Evolutionary conservation across 805 yeast genomes (phyloP), one percentile per base, ranked within the genome.

Genomic region (Torulaspora franciscae): DNA sequence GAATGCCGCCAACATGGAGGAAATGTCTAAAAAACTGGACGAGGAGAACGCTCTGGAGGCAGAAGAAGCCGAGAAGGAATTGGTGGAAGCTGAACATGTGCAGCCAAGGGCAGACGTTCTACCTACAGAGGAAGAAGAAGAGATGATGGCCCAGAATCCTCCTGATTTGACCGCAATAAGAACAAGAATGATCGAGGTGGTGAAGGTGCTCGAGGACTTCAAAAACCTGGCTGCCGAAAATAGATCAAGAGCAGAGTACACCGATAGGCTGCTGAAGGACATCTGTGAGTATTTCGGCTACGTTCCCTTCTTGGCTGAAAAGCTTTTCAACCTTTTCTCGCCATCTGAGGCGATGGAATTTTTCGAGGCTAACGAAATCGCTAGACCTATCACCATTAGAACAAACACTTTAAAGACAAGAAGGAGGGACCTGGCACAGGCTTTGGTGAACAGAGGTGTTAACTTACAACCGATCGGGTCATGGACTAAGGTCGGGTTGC

Each of bases 401-500:
- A 90, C 99, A n/a, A 93, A 93, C 68, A 93, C 99, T 13, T 74
- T 93, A 53, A 86, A 84, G 61, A 85, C 98, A 4, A 83, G 96
- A 70, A 84, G 99, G 65, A 80, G 99, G 66, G 97, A 93, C 59
- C 76, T 93, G 56, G 97, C 96, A 2, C 98, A 93, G 68, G 80
- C 93, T 11, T 76, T 93, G 51, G 95, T 91, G 45, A 91, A 91
- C 68, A 81, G 96, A 61, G 99, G 99, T 65, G 99, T 91, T 50
- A 93, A 93, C 64, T 74, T 93, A 57, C 97, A 93, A 69, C 98
- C 98, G 36, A 88, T 93, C 57, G 98, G 98, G 40, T 72, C 85
- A 33, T 93, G 99, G 99, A 89, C 98, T 19, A 93, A 93, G 68
- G 98, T 93, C 41, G 99, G 99, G 50, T 74, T 93, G 54, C 99